These are phyloP conservation scores for Phaffia tasmanica DNA, from an alignment of 768 basidiomycete species.

Conservation along the genomic window DNA sequence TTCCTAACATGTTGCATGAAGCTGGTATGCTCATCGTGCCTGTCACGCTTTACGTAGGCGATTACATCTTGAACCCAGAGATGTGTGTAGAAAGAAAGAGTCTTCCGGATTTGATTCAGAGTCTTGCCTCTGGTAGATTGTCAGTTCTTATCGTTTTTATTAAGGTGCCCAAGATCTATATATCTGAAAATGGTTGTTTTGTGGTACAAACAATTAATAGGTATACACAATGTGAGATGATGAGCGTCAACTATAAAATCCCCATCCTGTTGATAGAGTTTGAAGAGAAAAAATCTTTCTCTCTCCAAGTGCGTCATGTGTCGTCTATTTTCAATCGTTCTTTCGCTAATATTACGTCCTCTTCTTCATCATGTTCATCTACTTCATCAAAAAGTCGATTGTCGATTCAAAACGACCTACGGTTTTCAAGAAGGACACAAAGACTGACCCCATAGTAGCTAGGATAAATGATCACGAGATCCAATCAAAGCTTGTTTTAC, in stretches of 20 bases:
- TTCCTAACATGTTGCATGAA: slow-evolving; percentile 82
- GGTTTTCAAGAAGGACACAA: slow-evolving; percentile 22
- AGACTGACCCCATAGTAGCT: neutral
- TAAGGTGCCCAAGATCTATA: neutral
- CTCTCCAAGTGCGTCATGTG: slow-evolving; percentile 55
- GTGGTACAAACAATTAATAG: slow-evolving; percentile 41
- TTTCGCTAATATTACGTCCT: slow-evolving; percentile 4
- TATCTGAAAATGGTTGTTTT: neutral
- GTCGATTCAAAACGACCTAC: slow-evolving; percentile 35
- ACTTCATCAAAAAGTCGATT: slow-evolving; percentile 33
- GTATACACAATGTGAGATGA: slow-evolving; percentile 91
- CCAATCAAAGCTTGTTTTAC: slow-evolving; percentile 84
- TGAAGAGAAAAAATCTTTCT: slow-evolving; percentile 91
- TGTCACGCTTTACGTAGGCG: slow-evolving; percentile 83
- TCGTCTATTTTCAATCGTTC: neutral
- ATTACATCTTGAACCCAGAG: slow-evolving; percentile 89
- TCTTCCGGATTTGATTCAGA: slow-evolving; percentile 77
- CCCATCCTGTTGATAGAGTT: slow-evolving; percentile 92
- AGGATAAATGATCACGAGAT: slow-evolving; percentile 40
- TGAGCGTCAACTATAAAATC: slow-evolving; percentile 91
- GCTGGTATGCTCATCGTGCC: slow-evolving; percentile 70
- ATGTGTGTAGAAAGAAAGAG: slow-evolving; percentile 96
- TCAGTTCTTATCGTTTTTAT: slow-evolving; percentile 42
- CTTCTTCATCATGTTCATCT: neutral
- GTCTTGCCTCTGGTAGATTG: slow-evolving; percentile 89